Percentiles rank a stretch among this genome's conserved stretches.
Evolutionary conservation across 371 early-diverging fungal genomes (phyloP).

Genomic region (Chytridium lagenaria): DNA sequence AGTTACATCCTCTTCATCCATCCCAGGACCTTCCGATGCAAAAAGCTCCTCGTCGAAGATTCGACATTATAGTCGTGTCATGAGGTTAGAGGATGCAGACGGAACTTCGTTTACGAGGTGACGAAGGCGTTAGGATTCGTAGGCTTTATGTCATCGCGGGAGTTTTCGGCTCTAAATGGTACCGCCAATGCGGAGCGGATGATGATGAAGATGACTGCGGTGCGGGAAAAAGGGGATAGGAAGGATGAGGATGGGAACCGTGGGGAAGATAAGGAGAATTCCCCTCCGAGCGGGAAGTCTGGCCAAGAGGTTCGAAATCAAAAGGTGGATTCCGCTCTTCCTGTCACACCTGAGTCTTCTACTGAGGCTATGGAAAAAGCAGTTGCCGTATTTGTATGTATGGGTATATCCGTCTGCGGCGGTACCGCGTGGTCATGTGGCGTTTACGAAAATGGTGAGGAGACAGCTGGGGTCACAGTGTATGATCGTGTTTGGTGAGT

Average conservation of each 20-base stretch:
- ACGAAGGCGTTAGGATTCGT: background rate
- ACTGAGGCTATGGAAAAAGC: background rate
- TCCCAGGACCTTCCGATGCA: background rate
- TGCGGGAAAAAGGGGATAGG: background rate
- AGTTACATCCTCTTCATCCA: background rate
- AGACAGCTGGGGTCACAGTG: background rate
- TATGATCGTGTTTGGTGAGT: background rate
- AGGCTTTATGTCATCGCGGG: background rate
- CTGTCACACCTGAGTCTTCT: background rate
- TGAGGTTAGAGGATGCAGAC: slow-evolving; percentile 24
- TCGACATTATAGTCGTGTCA: background rate
- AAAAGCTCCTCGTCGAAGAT: background rate
- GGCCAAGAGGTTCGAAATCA: too few relatives aligned
- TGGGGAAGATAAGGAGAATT: slow-evolving; percentile 34
- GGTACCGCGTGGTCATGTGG: slow-evolving; percentile 61
- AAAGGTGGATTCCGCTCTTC: background rate
- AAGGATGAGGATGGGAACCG: slow-evolving; percentile 12
- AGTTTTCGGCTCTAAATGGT: background rate
- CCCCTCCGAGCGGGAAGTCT: background rate
- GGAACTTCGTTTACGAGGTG: background rate
- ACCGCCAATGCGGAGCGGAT: background rate
- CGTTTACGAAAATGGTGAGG: slow-evolving; percentile 49
- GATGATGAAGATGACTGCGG: background rate
- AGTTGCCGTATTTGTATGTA: background rate
- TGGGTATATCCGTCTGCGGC: background rate